Evolutionary conservation across 2,329 filamentous ascomycete genomes (phyloP), one percentile per base, ranked within the genome.

Genomic region (Mollisiaceae sp.): DNA sequence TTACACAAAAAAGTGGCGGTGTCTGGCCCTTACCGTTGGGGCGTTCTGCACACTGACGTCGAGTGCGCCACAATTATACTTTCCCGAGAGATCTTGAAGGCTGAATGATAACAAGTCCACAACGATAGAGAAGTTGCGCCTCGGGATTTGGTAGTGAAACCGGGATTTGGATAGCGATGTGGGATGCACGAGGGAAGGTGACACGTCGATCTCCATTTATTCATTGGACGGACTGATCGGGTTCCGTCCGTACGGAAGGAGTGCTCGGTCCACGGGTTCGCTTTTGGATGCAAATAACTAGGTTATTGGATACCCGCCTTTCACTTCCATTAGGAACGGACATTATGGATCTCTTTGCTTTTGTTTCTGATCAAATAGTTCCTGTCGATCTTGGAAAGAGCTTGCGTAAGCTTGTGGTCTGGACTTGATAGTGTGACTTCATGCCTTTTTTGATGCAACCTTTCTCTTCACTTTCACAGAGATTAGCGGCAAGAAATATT

Each of bases 91-190:
- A 32, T 32, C 14, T 35, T 24, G 20, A 35, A 32, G 18, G 50
- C 50, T 32, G 50, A 54, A 54, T 18, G 27, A 54, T 54, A 54
- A 54, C 50, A n/a, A 54, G 27, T 32, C 27, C n/a, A n/a, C n/a
- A 32, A 32, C 27, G 27, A 32, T 6, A 27, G 24, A 54, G 22
- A 15, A 54, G 8, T 18, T 14, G 5, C 27, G 22, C 4, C 6
- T 54, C 50, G 50, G 50, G 50, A 27, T 54, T 54, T 54, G 50
- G 32, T 52, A 52, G n/a, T 15, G 24, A 27, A 35, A 14, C 14
- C 50, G 50, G 50, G 50, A 35, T 54, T 12, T 54, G 50, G 11
- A 8, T 35, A 54, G 45, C 20, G 45, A 14, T 50, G 20, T 54
- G 24, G 24, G 27, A 54, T 18, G 27, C 22, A 54, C 8, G 24